Percentiles rank a stretch among this genome's conserved stretches.
Evolutionary conservation across 306 rosid species (phyloP).

Genomic region (Quercus bicolor): DNA sequence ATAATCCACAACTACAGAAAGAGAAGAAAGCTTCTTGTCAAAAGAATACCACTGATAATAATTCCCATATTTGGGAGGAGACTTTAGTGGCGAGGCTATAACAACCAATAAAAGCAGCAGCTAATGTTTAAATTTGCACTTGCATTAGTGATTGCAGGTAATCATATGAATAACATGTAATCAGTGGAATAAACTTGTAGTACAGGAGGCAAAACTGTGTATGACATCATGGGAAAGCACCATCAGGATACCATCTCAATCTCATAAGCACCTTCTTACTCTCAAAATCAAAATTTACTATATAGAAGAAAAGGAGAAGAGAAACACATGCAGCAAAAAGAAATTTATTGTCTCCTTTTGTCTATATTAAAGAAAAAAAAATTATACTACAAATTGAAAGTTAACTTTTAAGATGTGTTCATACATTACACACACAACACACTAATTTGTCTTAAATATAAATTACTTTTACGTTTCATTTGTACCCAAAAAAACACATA

Average conservation of each 20-base stretch:
- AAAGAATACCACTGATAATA: neutral
- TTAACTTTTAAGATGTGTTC: too few relatives aligned
- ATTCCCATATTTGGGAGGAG: neutral
- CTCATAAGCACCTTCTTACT: neutral
- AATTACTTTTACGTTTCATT: too few relatives aligned
- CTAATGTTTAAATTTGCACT: neutral
- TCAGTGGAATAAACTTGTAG: neutral
- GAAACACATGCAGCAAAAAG: neutral
- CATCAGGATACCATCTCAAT: neutral
- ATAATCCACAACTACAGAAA: constrained; percentile 82
- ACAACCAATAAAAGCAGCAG: neutral
- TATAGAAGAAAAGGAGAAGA: neutral
- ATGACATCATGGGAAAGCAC: neutral
- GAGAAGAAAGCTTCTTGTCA: neutral
- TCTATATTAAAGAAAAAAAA: neutral
- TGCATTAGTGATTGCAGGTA: neutral
- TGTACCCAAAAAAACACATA: too few relatives aligned
- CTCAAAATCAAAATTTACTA: neutral
- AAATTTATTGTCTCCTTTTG: neutral
- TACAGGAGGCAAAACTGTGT: neutral
- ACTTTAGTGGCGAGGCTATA: neutral
- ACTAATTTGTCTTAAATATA: too few relatives aligned
- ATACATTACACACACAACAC: too few relatives aligned
- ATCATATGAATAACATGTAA: neutral
- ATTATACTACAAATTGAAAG: too few relatives aligned